Percentiles rank a stretch among this genome's conserved stretches.
phyloP scores from a whole-genome alignment of 176 grass and related monocot genomes.

The Aegilops tauschii region DNA sequence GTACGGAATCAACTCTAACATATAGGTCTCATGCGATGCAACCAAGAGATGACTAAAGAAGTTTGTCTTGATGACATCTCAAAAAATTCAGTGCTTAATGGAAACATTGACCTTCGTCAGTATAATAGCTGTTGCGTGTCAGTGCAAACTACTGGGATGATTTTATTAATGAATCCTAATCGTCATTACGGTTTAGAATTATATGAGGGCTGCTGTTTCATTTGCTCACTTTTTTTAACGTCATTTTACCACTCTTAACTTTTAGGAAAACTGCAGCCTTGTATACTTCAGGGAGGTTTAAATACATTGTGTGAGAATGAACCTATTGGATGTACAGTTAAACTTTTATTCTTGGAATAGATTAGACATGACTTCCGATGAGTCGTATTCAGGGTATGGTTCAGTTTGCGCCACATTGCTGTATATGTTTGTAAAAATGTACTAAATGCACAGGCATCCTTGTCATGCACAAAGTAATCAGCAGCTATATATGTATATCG shows the following conservation, averaged over 20 bases:
- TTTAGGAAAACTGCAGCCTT: neutral
- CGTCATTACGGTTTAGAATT: slow-evolving; percentile 33
- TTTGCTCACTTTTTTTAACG: neutral
- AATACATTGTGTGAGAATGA: neutral
- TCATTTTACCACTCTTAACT: neutral
- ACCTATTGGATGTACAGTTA: neutral
- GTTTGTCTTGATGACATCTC: slow-evolving; percentile 27
- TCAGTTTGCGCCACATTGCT: neutral
- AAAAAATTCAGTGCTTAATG: slow-evolving; percentile 45
- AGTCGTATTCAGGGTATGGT: neutral
- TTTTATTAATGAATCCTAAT: slow-evolving; percentile 13
- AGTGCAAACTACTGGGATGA: slow-evolving; percentile 20
- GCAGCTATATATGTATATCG: too few relatives aligned
- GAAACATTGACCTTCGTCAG: slow-evolving; percentile 51
- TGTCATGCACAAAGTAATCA: too few relatives aligned
- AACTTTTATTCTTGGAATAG: neutral
- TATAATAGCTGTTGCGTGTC: slow-evolving; percentile 38
- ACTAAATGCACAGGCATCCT: too few relatives aligned
- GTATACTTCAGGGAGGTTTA: neutral
- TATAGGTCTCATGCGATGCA: slow-evolving; percentile 26
- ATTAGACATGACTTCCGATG: neutral
- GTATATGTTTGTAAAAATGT: too few relatives aligned
- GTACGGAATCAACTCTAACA: slow-evolving; percentile 36
- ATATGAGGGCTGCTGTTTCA: slow-evolving; percentile 31
- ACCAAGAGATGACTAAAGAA: neutral